Base-by-base conservation (phyloP, 768 basidiomycete species). In the Mycena rebaudengoi region DNA sequence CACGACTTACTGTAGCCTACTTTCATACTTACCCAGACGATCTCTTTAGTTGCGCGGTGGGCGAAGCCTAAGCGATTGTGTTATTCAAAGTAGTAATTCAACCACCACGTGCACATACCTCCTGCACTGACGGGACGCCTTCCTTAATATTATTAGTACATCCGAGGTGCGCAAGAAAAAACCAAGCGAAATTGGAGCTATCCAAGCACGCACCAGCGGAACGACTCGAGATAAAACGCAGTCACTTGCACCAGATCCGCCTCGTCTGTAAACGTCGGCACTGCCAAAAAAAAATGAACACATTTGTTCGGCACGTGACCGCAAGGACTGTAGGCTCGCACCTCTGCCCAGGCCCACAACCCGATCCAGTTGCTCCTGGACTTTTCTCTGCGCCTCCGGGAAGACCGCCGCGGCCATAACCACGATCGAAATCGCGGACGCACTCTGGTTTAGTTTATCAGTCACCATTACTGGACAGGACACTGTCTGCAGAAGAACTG, bases 41-140 rank as follows among this genome's bases (percentile, higher is more conserved):
- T 84, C 51, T 91, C 89, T 57, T 83, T 84, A 2, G 85, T 86
- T 1, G 90, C 85, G 44, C 84, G 83, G 65, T 92, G 91, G 4
- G 88, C 80, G 64, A 90, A 88, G 1, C 89, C 80, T 80, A 60
- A 39, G 14, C 30, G 12, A 28, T 44, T 5, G 23, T 29, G 50
- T 23, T 35, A 48, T 16, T 14, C 23, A 25, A 35, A 28, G 30
- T 25, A 23, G 7, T 18, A 44, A 46, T n/a, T 28, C 32, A 49
- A 30, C 37, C n/a, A n/a, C n/a, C n/a, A n/a, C n/a, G 7, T 23
- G 12, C 7, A 64, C 73, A 54, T 40, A 79, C 82, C 89, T 72
- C 79, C 75, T 5, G 80, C 75, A 20, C 75, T 83, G 16, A 86
- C 84, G 59, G 84, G 85, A 57, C 84, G 74, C 71, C 69, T 67